These are phyloP conservation scores for Agastache rugosa DNA, from an alignment of 257 asterid species.

Conservation along the genomic window DNA sequence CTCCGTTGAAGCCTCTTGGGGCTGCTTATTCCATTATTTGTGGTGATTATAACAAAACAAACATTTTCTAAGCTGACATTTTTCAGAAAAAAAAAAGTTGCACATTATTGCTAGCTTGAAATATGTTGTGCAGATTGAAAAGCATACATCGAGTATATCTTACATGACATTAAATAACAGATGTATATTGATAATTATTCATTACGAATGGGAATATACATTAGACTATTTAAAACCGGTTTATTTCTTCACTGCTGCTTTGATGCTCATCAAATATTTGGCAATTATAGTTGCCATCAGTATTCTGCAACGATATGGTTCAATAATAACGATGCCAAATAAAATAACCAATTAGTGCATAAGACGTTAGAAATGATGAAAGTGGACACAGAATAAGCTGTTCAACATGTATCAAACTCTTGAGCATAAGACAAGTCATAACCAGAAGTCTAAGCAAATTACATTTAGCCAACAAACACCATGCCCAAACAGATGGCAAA, in stretches of 20 bases:
- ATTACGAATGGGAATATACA: no score
- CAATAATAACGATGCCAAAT: background rate
- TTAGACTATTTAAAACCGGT: no score
- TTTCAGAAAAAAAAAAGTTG: no score
- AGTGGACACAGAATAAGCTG: conserved; percentile 6
- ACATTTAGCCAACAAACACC: conserved; percentile 38
- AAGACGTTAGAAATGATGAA: background rate
- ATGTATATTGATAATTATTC: no score
- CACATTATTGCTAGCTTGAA: no score
- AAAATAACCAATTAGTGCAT: background rate
- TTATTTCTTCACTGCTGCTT: no score
- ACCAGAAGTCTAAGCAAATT: conserved; percentile 36
- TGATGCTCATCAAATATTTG: no score
- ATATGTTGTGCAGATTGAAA: no score
- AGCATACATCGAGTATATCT: no score
- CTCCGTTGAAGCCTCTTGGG: background rate
- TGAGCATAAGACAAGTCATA: conserved; percentile 18
- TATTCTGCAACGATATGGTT: background rate
- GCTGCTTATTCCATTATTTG: background rate
- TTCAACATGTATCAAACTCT: conserved; percentile 9
- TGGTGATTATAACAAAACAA: no score
- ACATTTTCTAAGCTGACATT: no score
- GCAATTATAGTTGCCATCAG: background rate
- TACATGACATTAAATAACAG: no score
- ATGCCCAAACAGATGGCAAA: conserved; percentile 16